Conservation (phyloP, 192 early-diverging fungal species). For the Backusella macrospora region DNA sequence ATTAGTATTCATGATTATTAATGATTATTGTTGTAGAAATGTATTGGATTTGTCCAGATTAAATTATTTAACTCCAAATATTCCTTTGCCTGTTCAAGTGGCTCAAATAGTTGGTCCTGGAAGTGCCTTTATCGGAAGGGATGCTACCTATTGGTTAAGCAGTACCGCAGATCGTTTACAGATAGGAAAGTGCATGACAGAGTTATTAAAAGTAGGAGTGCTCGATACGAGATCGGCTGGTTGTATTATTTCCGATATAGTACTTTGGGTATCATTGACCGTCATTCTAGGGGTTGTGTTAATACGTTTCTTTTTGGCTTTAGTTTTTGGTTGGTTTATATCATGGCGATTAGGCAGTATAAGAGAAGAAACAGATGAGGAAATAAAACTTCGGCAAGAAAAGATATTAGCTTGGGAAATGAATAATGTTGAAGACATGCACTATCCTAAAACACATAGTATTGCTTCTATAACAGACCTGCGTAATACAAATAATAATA, state of each 20-base stretch:
- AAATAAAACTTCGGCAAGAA: slow-evolving; percentile 47
- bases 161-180: slow-evolving; percentile 51
- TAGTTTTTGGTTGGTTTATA: slow-evolving; percentile 83
- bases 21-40: slow-evolving; percentile 32
- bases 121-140: slow-evolving; percentile 53
- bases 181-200: slow-evolving; percentile 73
- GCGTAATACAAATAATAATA: background rate
- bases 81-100: slow-evolving; percentile 46
- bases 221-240: slow-evolving; percentile 81
- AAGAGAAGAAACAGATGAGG: slow-evolving; percentile 61
- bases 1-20: background rate
- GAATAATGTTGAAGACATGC: slow-evolving; percentile 47
- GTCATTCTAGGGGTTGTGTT: slow-evolving; percentile 70
- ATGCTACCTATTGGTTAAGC: slow-evolving; percentile 52
- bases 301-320: slow-evolving; percentile 73
- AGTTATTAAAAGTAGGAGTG: slow-evolving; percentile 78
- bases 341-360: slow-evolving; percentile 78
- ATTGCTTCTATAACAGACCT: slow-evolving; percentile 42
- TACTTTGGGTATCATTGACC: slow-evolving; percentile 79
- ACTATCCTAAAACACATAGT: slow-evolving; percentile 56
- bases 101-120: slow-evolving; percentile 45
- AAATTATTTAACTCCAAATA: slow-evolving; percentile 61
- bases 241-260: slow-evolving; percentile 81
- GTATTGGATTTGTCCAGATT: slow-evolving; percentile 73
- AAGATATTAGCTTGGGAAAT: slow-evolving; percentile 45